These are phyloP conservation scores for Ophiocordyceps robertsii DNA, from an alignment of 2,329 filamentous ascomycete species.

Conservation along the genomic window DNA sequence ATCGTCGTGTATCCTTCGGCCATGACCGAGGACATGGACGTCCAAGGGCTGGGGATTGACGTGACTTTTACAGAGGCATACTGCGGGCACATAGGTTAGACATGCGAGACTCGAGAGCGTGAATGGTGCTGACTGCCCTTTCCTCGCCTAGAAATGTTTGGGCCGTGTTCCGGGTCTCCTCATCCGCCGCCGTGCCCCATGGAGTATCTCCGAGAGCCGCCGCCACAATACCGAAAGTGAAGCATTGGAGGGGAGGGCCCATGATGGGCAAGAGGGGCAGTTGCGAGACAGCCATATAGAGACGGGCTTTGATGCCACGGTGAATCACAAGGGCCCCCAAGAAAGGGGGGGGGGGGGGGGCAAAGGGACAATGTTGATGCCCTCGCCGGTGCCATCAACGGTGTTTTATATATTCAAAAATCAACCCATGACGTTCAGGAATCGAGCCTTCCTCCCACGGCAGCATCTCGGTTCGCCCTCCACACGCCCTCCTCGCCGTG, in stretches of 20 bases:
- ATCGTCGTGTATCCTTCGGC: conserved; percentile 27
- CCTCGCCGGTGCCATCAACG: too few relatives aligned
- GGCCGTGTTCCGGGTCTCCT: conserved; percentile 9
- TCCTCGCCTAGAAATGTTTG: conserved; percentile 19
- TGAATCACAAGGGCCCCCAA: too few relatives aligned
- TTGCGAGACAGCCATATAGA: background rate
- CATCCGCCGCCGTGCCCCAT: conserved; percentile 23
- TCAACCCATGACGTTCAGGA: conserved; percentile 1
- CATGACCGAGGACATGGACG: conserved; percentile 20
- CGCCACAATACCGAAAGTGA: conserved; percentile 17
- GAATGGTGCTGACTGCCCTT: background rate
- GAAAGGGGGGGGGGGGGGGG: too few relatives aligned
- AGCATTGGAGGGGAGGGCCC: too few relatives aligned
- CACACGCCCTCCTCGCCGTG: conserved; percentile 64
- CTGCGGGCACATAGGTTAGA: conserved; percentile 20
- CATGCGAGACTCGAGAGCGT: background rate
- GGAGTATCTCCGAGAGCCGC: conserved; percentile 22
- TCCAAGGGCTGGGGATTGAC: conserved; percentile 17
- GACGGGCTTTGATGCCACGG: too few relatives aligned
- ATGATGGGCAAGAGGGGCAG: background rate
- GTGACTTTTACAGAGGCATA: conserved; percentile 24
- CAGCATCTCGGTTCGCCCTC: conserved; percentile 75
- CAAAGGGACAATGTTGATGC: too few relatives aligned
- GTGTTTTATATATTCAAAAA: too few relatives aligned
- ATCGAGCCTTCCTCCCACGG: conserved; percentile 35